Evolutionary conservation across 805 yeast genomes (phyloP).

Genomic region (Candida nitratophila): DNA sequence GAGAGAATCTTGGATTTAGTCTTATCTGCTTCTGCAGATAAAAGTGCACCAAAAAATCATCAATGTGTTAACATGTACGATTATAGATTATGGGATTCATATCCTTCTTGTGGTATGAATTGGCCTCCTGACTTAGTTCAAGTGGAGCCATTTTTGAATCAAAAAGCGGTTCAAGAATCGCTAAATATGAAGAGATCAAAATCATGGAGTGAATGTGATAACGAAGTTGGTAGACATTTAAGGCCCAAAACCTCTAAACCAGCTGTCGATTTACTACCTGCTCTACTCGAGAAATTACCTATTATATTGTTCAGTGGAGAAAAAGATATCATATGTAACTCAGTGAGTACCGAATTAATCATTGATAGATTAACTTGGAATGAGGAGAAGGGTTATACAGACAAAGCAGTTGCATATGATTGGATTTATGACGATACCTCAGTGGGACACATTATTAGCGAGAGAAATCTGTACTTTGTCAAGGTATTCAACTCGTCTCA

Average conservation of each 20-base stretch:
- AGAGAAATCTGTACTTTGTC: slow-evolving; percentile 70
- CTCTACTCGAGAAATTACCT: slow-evolving; percentile 48
- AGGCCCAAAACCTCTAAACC: slow-evolving; percentile 49
- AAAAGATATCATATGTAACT: slow-evolving; percentile 83
- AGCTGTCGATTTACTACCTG: slow-evolving; percentile 61
- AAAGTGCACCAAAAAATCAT: slow-evolving; percentile 23
- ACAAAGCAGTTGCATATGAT: slow-evolving; percentile 20
- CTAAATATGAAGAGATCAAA: slow-evolving; percentile 38
- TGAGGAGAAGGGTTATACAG: slow-evolving; percentile 47
- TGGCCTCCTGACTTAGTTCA: slow-evolving; percentile 70
- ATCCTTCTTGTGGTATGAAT: slow-evolving; percentile 83
- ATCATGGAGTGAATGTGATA: slow-evolving; percentile 76
- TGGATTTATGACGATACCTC: slow-evolving; percentile 38
- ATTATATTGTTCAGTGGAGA: slow-evolving; percentile 81
- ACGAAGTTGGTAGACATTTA: slow-evolving; percentile 46
- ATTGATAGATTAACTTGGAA: slow-evolving; percentile 61
- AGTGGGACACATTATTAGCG: slow-evolving; percentile 37
- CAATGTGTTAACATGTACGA: slow-evolving; percentile 84
- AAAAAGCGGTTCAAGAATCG: slow-evolving; percentile 36
- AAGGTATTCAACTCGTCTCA: slow-evolving; percentile 75
- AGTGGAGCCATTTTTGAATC: slow-evolving; percentile 45
- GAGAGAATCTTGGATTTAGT: slow-evolving; percentile 34
- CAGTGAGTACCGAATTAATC: slow-evolving; percentile 62
- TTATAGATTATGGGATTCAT: slow-evolving; percentile 58
- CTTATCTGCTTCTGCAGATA: slow-evolving; percentile 25